Percentiles rank a stretch among this genome's conserved stretches.
These are phyloP conservation scores for Cercospora sp. DNA, from an alignment of 2,329 filamentous ascomycete species.

Conservation along the genomic window DNA sequence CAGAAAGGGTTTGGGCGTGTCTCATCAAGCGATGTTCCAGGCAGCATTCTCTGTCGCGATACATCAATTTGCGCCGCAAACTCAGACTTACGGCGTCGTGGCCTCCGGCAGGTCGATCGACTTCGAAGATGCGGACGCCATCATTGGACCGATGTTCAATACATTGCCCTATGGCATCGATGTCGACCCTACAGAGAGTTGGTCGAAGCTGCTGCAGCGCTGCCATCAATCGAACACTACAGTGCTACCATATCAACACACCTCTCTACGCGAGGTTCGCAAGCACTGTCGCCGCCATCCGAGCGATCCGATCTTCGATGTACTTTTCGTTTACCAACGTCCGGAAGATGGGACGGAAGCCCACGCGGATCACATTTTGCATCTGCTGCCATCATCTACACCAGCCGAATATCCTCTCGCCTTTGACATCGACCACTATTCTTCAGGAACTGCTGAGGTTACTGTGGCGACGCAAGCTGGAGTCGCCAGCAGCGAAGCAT, in stretches of 20 bases:
- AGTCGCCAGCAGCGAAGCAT: slow-evolving; percentile 34
- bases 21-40: slow-evolving; percentile 76
- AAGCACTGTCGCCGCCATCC: slow-evolving; percentile 69
- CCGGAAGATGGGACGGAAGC: neutral
- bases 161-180: slow-evolving; percentile 71
- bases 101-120: slow-evolving; percentile 76
- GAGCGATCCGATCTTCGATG: slow-evolving; percentile 69
- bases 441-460: slow-evolving; percentile 53
- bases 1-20: slow-evolving; percentile 65
- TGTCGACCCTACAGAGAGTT: slow-evolving; percentile 51
- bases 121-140: slow-evolving; percentile 62
- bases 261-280: slow-evolving; percentile 73
- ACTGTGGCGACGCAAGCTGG: slow-evolving; percentile 61
- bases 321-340: slow-evolving; percentile 77
- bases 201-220: slow-evolving; percentile 59
- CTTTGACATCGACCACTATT: slow-evolving; percentile 66
- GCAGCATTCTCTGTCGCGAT: slow-evolving; percentile 70
- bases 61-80: slow-evolving; percentile 50
- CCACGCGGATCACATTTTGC: slow-evolving; percentile 50
- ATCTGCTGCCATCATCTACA: slow-evolving; percentile 49
- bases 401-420: slow-evolving; percentile 73
- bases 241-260: slow-evolving; percentile 73
- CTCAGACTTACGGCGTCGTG: slow-evolving; percentile 68
- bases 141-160: slow-evolving; percentile 86
- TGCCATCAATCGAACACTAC: slow-evolving; percentile 72